Evolutionary conservation across 1,284 basidiomycete species (phyloP).

Genomic region (Malassezia sp.): DNA sequence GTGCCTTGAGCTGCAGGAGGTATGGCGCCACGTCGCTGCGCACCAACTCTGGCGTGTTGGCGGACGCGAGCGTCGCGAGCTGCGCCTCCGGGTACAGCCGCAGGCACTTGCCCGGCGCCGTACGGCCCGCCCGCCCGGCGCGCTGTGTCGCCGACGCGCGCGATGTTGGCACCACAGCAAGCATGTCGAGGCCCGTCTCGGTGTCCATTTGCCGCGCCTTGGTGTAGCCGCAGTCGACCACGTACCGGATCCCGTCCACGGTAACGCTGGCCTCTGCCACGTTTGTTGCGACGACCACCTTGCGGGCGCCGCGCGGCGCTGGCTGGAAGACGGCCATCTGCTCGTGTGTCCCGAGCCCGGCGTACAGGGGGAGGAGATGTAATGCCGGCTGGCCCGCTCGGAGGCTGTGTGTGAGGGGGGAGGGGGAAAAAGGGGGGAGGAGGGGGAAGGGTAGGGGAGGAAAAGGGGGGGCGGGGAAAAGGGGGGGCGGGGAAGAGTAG

Average conservation of each 20-base stretch:
- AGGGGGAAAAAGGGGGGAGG: too few relatives aligned
- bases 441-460: too few relatives aligned
- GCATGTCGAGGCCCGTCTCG: slow-evolving; percentile 41
- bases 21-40: slow-evolving; percentile 76
- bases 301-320: slow-evolving; percentile 62
- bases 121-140: slow-evolving; percentile 48
- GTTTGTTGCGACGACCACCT: slow-evolving; percentile 86
- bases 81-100: slow-evolving; percentile 68
- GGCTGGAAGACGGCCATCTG: slow-evolving; percentile 74
- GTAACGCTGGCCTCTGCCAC: slow-evolving; percentile 96
- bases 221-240: slow-evolving; percentile 89
- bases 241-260: slow-evolving; percentile 85
- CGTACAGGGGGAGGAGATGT: slow-evolving; percentile 67
- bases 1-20: slow-evolving; percentile 78
- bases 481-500: too few relatives aligned
- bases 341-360: slow-evolving; percentile 72
- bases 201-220: slow-evolving; percentile 56
- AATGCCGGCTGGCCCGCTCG: slow-evolving; percentile 24
- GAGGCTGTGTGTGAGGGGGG: too few relatives aligned
- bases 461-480: too few relatives aligned
- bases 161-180: slow-evolving; percentile 44
- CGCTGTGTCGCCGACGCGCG: slow-evolving; percentile 47
- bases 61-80: slow-evolving; percentile 55
- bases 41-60: slow-evolving; percentile 76
- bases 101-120: slow-evolving; percentile 74